These are phyloP conservation scores for Nicotiana rustica DNA, from an alignment of 305 asterid genomes.

Conservation along the genomic window DNA sequence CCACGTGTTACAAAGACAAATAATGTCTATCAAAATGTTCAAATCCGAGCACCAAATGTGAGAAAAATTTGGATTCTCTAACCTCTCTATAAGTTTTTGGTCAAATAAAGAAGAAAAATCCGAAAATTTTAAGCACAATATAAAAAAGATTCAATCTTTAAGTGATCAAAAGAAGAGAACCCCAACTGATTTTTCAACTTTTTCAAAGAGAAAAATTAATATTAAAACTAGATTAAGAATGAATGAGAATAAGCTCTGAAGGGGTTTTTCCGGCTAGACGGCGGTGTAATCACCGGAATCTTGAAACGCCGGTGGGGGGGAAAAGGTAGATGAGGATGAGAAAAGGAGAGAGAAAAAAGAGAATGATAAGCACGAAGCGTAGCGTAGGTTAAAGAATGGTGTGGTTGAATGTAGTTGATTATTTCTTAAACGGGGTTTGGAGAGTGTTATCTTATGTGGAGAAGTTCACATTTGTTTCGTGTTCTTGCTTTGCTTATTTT, in stretches of 20 bases:
- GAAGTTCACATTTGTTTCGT: background rate
- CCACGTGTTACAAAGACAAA: too few species aligned
- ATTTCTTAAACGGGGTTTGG: background rate
- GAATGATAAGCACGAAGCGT: background rate
- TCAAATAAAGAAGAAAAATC: too few species aligned
- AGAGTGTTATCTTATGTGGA: background rate
- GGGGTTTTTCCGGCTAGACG: background rate
- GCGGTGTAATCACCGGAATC: background rate
- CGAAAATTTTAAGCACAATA: too few species aligned
- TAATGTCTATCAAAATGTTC: too few species aligned
- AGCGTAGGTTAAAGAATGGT: background rate
- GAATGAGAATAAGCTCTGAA: background rate
- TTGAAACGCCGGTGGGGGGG: background rate
- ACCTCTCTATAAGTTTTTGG: too few species aligned
- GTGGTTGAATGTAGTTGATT: background rate
- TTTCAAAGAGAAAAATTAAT: too few species aligned
- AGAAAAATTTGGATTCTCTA: too few species aligned
- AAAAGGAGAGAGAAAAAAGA: background rate
- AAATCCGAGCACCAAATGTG: too few species aligned
- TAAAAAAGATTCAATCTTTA: too few species aligned
- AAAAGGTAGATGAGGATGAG: slow-evolving; percentile 1
- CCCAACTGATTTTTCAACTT: too few species aligned
- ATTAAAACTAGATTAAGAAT: background rate
- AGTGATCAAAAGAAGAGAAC: too few species aligned
- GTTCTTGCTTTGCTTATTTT: background rate